Evolutionary conservation across 495 filamentous ascomycete genomes (phyloP).

Genomic region (Extremus antarcticus): DNA sequence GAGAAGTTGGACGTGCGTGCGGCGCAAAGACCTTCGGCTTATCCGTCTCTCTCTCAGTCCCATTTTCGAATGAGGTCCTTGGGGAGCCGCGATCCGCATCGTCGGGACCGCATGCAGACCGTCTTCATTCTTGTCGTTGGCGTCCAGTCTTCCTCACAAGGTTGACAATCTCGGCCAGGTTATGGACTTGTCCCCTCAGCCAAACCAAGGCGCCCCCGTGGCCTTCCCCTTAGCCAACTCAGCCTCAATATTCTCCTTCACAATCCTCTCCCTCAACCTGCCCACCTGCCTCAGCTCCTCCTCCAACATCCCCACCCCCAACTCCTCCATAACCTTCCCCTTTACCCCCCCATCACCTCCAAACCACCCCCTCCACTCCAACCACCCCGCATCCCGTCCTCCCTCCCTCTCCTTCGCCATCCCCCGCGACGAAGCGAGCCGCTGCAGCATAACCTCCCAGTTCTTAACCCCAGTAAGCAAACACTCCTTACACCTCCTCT

Average conservation of each 20-base stretch:
- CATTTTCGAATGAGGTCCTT: too few species aligned
- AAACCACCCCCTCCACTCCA: slow-evolving; percentile 19
- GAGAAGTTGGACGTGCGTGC: too few species aligned
- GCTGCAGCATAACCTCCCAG: slow-evolving; percentile 20
- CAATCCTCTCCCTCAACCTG: slow-evolving; percentile 9
- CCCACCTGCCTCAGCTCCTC: slow-evolving; percentile 17
- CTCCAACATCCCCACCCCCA: slow-evolving; percentile 6
- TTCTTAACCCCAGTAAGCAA: slow-evolving; percentile 14
- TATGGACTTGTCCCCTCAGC: too few species aligned
- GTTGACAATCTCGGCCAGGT: too few species aligned
- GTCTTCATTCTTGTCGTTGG: too few species aligned
- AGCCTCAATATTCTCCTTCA: slow-evolving; percentile 7
- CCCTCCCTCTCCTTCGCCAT: slow-evolving; percentile 2
- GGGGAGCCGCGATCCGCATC: too few species aligned
- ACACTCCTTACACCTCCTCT: slow-evolving; percentile 14
- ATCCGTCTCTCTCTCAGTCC: too few species aligned
- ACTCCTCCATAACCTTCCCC: slow-evolving; percentile 10
- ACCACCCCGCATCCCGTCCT: slow-evolving; percentile 2
- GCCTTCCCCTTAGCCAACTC: not conserved
- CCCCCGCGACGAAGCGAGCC: slow-evolving; percentile 5
- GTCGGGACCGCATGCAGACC: too few species aligned
- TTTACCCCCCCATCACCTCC: slow-evolving; percentile 10
- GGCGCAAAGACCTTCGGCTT: too few species aligned
- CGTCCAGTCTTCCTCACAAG: too few species aligned
- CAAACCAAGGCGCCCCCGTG: not conserved